Evolutionary conservation across 805 yeast genomes (phyloP), one percentile per base, ranked within the genome.

Genomic region (Sugiyamaella chiloensis): DNA sequence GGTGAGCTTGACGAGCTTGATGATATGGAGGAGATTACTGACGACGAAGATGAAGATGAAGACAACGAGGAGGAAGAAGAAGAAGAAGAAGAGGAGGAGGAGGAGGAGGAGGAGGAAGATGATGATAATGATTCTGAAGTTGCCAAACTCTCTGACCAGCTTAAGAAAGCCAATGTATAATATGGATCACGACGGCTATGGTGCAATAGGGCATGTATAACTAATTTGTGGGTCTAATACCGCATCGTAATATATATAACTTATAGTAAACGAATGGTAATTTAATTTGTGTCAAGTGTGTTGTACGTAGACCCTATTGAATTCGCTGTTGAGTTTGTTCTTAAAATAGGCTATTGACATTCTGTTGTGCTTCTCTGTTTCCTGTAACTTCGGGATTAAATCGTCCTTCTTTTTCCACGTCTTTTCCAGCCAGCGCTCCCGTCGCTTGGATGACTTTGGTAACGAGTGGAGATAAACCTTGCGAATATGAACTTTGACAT

Each of bases 1-100:
- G 96, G 95, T 52, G 91, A 85, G 64, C 71, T 93, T 27, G 96
- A 91, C 60, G 99, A 93, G 63, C 74, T 93, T 42, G 98, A 91
- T 59, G 99, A 93, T 58, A 78, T 93, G 69, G 99, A 91, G 71
- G 96, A 88, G 65, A 71, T 77, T 29, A 80, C 80, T 53, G 79
- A 80, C 41, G 86, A 79, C 20, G 87, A 80, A 46, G 87, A 81
- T 47, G 87, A 81, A 19, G 84, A 77, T 2, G 83, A 75, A 16
- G 83, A 66, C 23, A 44, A 40, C 20, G 72, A 68, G 51, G 83
- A 79, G 61, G 71, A 72, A 52, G 84, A 82, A 47, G 60, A 64
- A 19, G 61, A 72, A 17, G 75, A 72, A 40, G 68, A 72, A 42
- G 76, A 73, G 51, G 58, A 75, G 17, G 60, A 58, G 21, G 62